A percentile compares a stretch with the other conserved stretches of the same genome.
Conservation (phyloP, 257 asterid genomes). For the Jaltomata sinuosa region DNA sequence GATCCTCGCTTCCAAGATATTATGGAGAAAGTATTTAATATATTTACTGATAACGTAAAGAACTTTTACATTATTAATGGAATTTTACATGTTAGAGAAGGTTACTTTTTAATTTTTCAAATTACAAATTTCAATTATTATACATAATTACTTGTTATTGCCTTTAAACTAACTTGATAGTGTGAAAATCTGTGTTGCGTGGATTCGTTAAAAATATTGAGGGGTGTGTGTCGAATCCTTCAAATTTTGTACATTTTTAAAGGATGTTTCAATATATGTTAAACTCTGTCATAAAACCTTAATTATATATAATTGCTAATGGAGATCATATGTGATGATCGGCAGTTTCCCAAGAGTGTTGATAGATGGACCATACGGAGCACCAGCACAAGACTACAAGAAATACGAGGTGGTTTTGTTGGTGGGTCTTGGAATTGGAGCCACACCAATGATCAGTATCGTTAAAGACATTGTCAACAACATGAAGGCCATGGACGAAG, state of each 20-base stretch:
- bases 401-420: slow-evolving; percentile 75
- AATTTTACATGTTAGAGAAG: background rate
- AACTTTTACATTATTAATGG: no score
- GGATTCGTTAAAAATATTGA: background rate
- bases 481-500: slow-evolving; percentile 59
- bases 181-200: background rate
- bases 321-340: background rate
- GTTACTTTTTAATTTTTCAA: background rate
- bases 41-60: background rate
- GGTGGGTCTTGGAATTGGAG: slow-evolving; percentile 82
- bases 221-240: background rate
- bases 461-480: slow-evolving; percentile 83
- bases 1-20: background rate
- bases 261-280: no score
- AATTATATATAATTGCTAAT: background rate
- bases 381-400: slow-evolving; percentile 95
- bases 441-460: slow-evolving; percentile 90
- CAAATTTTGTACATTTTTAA: no score
- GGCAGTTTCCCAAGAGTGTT: slow-evolving; percentile 63
- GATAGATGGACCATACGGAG: slow-evolving; percentile 90
- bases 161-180: background rate
- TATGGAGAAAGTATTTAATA: background rate
- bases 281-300: background rate
- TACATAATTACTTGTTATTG: background rate
- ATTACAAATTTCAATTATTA: background rate